Conservation (phyloP, 805 yeast species). For the Ogataea corticis region DNA sequence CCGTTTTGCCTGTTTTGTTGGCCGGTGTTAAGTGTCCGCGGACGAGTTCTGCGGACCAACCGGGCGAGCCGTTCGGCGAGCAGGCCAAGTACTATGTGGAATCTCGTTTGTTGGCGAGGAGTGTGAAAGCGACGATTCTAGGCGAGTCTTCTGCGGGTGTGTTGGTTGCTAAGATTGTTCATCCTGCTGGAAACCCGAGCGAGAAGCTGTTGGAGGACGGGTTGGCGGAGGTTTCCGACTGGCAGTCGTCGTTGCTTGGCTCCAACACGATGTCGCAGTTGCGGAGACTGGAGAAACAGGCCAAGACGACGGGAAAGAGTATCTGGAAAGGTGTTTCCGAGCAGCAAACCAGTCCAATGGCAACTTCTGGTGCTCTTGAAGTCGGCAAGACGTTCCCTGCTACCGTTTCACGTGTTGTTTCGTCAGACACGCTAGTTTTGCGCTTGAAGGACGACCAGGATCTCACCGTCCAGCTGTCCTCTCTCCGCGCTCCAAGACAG, state of each 20-base stretch:
- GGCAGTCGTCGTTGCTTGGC: conserved; percentile 76
- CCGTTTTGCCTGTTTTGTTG: conserved; percentile 57
- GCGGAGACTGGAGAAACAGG: conserved; percentile 65
- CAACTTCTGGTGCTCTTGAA: conserved; percentile 22
- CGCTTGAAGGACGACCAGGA: conserved; percentile 53
- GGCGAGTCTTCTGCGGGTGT: conserved; percentile 66
- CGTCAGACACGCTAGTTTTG: conserved; percentile 66
- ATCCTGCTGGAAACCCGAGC: conserved; percentile 78
- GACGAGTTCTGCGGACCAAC: conserved; percentile 47
- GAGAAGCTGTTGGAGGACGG: conserved; percentile 69
- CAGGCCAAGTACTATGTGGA: conserved; percentile 67
- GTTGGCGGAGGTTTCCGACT: conserved; percentile 71
- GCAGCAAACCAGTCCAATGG: not conserved
- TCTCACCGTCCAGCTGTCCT: conserved; percentile 70
- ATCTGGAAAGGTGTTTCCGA: conserved; percentile 49
- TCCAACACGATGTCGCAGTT: conserved; percentile 58
- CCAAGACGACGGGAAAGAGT: conserved; percentile 55
- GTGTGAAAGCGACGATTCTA: conserved; percentile 54
- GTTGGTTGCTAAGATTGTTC: conserved; percentile 57
- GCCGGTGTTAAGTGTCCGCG: conserved; percentile 79
- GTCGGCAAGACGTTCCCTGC: conserved; percentile 56
- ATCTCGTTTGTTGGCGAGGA: conserved; percentile 59
- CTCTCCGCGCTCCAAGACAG: conserved; percentile 72
- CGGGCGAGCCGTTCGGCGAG: conserved; percentile 62
- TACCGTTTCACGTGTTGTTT: conserved; percentile 58